Conservation (phyloP, 139 green algal species). For the Pseudopediastrum boryanum region DNA sequence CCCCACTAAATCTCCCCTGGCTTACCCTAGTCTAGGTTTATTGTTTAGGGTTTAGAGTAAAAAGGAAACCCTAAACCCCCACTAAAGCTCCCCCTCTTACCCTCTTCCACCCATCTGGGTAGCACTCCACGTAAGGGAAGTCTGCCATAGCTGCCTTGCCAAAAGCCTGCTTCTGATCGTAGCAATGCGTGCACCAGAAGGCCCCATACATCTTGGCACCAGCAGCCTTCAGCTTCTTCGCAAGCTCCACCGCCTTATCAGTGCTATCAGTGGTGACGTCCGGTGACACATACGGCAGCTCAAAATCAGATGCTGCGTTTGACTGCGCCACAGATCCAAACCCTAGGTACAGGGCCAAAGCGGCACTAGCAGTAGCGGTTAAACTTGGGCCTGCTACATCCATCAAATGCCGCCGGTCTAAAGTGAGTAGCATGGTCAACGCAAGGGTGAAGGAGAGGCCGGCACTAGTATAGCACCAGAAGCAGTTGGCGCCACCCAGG, state of each 20-base stretch:
- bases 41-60: no score
- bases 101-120: slow-evolving; percentile 87
- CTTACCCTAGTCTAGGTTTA: no score
- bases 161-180: slow-evolving; percentile 94
- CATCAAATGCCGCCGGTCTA: slow-evolving; percentile 28
- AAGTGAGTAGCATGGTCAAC: slow-evolving; percentile 10
- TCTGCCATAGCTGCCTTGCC: slow-evolving; percentile 79
- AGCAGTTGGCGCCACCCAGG: slow-evolving; percentile 69
- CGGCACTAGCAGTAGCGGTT: slow-evolving; percentile 45
- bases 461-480: slow-evolving; percentile 77
- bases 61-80: background rate
- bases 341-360: slow-evolving; percentile 48
- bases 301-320: slow-evolving; percentile 15
- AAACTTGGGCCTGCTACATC: slow-evolving; percentile 51
- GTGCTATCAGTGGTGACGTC: slow-evolving; percentile 39
- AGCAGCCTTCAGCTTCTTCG: slow-evolving; percentile 55
- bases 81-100: slow-evolving; percentile 39
- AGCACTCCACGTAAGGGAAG: slow-evolving; percentile 99
- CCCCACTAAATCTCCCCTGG: no score
- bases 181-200: slow-evolving; percentile 98
- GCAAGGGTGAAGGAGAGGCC: slow-evolving; percentile 60
- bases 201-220: slow-evolving; percentile 97
- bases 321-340: slow-evolving; percentile 9
- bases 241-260: slow-evolving; percentile 37
- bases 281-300: slow-evolving; percentile 23